These are phyloP conservation scores for Heterococcus sp. DNA, from an alignment of 108 stramenopile genomes.

Conservation along the genomic window DNA sequence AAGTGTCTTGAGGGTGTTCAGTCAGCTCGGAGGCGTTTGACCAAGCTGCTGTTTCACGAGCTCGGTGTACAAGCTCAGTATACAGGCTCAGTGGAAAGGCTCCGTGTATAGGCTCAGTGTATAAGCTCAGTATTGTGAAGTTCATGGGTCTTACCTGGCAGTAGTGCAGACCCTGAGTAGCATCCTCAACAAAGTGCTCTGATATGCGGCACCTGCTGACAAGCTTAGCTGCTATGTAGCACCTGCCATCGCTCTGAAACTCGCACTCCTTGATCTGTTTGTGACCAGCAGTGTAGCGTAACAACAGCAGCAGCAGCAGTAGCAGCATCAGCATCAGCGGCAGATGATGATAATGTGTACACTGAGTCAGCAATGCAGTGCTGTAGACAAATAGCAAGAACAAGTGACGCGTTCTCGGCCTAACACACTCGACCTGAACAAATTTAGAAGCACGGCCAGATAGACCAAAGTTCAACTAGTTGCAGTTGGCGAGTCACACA, in stretches of 20 bases:
- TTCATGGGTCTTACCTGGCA: too few relatives aligned
- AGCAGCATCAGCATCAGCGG: too few relatives aligned
- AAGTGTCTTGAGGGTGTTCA: too few relatives aligned
- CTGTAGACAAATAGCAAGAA: neutral
- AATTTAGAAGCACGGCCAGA: neutral
- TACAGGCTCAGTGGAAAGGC: too few relatives aligned
- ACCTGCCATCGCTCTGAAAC: constrained; percentile 44
- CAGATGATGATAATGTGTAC: neutral
- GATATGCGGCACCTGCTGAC: constrained; percentile 11
- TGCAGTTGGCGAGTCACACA: too few relatives aligned
- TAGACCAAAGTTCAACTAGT: too few relatives aligned
- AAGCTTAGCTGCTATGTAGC: constrained; percentile 28
- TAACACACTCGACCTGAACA: neutral
- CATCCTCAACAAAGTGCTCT: constrained; percentile 46
- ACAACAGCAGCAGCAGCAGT: neutral
- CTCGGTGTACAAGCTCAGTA: too few relatives aligned
- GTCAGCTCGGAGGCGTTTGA: too few relatives aligned
- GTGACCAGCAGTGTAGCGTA: constrained; percentile 3
- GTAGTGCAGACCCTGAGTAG: constrained; percentile 45
- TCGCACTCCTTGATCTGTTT: constrained; percentile 16
- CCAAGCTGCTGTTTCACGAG: too few relatives aligned
- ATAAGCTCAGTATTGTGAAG: too few relatives aligned
- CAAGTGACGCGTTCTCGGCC: neutral
- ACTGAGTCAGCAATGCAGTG: neutral
- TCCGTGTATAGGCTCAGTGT: too few relatives aligned